phyloP scores from a whole-genome alignment of 1,284 basidiomycete genomes.

The Grifola frondosa region DNA sequence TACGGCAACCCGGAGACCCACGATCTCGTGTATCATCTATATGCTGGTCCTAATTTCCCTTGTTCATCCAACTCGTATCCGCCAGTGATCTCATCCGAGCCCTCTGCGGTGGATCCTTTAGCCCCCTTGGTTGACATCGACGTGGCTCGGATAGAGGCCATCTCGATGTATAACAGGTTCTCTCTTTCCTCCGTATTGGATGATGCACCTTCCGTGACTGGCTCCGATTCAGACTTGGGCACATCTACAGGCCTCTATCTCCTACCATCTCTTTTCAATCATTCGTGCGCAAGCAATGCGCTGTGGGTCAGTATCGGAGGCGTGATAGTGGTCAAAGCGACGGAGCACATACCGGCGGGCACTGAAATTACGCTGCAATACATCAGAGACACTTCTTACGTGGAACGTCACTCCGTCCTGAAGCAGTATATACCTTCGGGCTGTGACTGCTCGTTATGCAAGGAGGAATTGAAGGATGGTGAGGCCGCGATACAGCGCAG shows the following conservation, averaged over 20 bases:
- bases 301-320: conserved; percentile 1
- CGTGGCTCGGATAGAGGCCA: neutral
- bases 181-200: neutral
- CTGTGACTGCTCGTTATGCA: conserved; percentile 7
- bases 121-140: neutral
- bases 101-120: neutral
- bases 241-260: too few species aligned
- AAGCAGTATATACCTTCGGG: neutral
- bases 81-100: neutral
- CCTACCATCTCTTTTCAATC: conserved; percentile 4
- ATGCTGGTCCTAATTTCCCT: conserved; percentile 9
- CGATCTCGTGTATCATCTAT: conserved; percentile 5
- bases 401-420: neutral
- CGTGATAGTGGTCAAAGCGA: conserved; percentile 3
- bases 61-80: too few species aligned
- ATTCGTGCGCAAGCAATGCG: conserved; percentile 2
- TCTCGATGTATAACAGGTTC: neutral
- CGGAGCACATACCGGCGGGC: neutral
- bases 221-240: too few species aligned
- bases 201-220: neutral
- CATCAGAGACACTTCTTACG: neutral
- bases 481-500: neutral
- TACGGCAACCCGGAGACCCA: conserved; percentile 11
- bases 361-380: conserved; percentile 2
- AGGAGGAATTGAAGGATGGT: neutral